Percentiles rank a stretch among this genome's conserved stretches.
Evolutionary conservation across 371 early-diverging fungal genomes (phyloP).

Genomic region (Syncephalastrum sp.): DNA sequence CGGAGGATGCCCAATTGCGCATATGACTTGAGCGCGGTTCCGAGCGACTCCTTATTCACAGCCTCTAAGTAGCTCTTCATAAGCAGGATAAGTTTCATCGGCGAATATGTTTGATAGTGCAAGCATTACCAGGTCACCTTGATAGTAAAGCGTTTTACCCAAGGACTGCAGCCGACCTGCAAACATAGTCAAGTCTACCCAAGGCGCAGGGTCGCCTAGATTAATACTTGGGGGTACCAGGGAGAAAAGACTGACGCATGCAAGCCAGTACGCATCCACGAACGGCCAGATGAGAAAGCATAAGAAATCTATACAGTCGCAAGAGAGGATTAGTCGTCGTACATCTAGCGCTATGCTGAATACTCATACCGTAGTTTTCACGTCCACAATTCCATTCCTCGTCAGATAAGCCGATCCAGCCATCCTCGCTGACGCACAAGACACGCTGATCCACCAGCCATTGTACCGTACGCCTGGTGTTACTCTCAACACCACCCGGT

Average conservation of each 20-base stretch:
- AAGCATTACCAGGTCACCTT: conserved; percentile 14
- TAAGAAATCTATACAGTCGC: conserved; percentile 64
- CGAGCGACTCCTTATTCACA: conserved; percentile 81
- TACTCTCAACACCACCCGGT: conserved; percentile 72
- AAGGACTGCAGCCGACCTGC: conserved; percentile 69
- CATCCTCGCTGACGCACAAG: conserved; percentile 47
- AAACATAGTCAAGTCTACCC: conserved; percentile 70
- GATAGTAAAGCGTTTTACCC: conserved; percentile 59
- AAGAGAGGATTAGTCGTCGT: not conserved
- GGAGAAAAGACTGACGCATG: conserved; percentile 59
- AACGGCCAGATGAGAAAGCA: conserved; percentile 91
- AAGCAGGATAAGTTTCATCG: not conserved
- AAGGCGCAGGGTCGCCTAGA: conserved; percentile 34
- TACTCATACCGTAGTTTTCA: conserved; percentile 73
- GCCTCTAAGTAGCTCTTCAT: conserved; percentile 74
- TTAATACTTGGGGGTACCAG: conserved; percentile 42
- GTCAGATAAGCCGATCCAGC: conserved; percentile 58
- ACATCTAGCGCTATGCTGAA: not conserved
- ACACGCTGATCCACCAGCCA: conserved; percentile 63
- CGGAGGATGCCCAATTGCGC: conserved; percentile 67
- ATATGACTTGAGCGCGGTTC: conserved; percentile 71
- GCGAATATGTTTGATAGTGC: not conserved
- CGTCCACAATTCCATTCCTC: conserved; percentile 72
- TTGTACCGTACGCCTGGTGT: conserved; percentile 63
- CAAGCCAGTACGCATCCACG: conserved; percentile 86